Evolutionary conservation across 2,329 filamentous ascomycete genomes (phyloP).

Genomic region (Aspergillus nomiae): DNA sequence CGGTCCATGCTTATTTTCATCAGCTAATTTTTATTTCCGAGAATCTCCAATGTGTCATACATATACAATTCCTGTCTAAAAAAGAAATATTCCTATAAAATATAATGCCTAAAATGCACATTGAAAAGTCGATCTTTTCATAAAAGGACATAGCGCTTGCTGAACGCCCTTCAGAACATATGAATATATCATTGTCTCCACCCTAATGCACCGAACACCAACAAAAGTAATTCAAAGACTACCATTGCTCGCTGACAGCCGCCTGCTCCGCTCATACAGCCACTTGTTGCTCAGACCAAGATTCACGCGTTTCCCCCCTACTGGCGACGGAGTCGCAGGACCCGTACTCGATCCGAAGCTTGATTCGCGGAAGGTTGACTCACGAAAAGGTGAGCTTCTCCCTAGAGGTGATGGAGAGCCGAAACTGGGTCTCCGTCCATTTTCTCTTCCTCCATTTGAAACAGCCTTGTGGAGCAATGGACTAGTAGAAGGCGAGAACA

Average conservation of each 20-base stretch:
- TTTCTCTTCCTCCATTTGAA: conserved; percentile 42
- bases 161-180: conserved; percentile 10
- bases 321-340: conserved; percentile 70
- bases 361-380: conserved; percentile 20
- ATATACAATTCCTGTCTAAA: background rate
- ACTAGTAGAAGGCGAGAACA: conserved; percentile 57
- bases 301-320: conserved; percentile 66
- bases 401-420: conserved; percentile 50
- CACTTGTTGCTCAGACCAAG: conserved; percentile 88
- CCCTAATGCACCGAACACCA: conserved; percentile 13
- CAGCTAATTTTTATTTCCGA: background rate
- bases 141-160: conserved; percentile 2
- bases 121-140: background rate
- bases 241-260: conserved; percentile 41
- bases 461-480: conserved; percentile 71
- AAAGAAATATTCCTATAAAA: background rate
- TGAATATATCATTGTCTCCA: conserved; percentile 15
- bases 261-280: conserved; percentile 78
- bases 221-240: conserved; percentile 28
- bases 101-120: background rate
- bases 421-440: conserved; percentile 55
- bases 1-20: background rate
- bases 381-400: conserved; percentile 37
- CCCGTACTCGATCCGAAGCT: conserved; percentile 46
- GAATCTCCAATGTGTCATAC: background rate